Percentiles rank a stretch among this genome's conserved stretches.
phyloP scores from a whole-genome alignment of 2,329 filamentous ascomycete species.

The Botrytis porri region DNA sequence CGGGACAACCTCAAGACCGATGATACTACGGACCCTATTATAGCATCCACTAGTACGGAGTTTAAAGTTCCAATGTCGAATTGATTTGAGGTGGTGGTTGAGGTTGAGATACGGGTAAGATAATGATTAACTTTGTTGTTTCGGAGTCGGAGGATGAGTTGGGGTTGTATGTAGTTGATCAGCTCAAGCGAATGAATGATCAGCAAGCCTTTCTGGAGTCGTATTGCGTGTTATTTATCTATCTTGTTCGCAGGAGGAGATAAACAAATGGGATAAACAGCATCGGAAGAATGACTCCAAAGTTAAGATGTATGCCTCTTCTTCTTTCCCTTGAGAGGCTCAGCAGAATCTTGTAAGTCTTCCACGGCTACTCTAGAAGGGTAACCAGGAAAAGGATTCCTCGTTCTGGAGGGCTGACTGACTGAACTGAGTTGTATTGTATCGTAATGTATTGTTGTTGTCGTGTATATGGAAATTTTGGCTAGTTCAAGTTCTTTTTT shows the following conservation, averaged over 20 bases:
- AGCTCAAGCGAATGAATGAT: constrained; percentile 21
- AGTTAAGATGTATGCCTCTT: not conserved
- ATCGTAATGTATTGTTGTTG: constrained; percentile 2
- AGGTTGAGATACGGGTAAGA: constrained; percentile 11
- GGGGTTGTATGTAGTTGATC: constrained; percentile 19
- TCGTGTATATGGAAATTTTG: not conserved
- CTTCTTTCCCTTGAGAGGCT: not conserved
- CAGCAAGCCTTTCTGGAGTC: constrained; percentile 15
- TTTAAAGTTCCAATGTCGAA: not conserved
- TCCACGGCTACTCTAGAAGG: not conserved
- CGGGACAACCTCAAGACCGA: constrained; percentile 23
- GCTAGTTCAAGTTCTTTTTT: constrained; percentile 11
- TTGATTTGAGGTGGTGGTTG: constrained; percentile 11
- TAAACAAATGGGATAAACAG: constrained; percentile 7
- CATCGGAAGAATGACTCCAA: not conserved
- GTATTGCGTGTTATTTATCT: constrained; percentile 18
- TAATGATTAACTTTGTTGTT: constrained; percentile 20
- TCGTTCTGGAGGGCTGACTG: not conserved
- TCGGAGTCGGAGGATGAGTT: constrained; percentile 17
- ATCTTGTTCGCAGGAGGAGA: constrained; percentile 14
- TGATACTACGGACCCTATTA: not conserved
- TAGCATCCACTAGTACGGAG: not conserved
- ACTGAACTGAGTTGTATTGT: not conserved
- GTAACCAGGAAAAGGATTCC: not conserved
- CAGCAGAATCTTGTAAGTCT: not conserved